phyloP scores from a whole-genome alignment of 345 rosid species.

The Ailanthus altissimus region DNA sequence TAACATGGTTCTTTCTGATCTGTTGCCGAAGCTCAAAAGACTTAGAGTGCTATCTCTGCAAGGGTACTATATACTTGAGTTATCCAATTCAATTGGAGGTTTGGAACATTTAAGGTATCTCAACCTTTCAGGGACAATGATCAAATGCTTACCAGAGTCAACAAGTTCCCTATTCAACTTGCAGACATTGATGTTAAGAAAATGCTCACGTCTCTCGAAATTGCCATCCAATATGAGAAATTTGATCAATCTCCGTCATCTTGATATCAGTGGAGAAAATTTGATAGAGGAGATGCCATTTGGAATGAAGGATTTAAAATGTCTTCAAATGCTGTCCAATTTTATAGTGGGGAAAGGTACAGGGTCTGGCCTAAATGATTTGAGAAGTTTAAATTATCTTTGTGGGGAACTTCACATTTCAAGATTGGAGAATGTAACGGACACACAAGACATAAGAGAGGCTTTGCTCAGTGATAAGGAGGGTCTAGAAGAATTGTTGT shows the following conservation, averaged over 20 bases:
- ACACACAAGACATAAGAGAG: background rate
- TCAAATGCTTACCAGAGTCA: conserved; percentile 8
- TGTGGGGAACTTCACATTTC: background rate
- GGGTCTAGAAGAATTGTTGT: background rate
- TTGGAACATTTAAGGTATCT: conserved; percentile 12
- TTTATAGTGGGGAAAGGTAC: conserved; percentile 1
- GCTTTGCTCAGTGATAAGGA: background rate
- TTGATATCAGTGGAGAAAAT: conserved; percentile 3
- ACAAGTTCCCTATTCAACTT: background rate
- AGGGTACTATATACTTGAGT: background rate
- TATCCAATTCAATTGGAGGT: conserved; percentile 1
- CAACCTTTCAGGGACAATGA: background rate
- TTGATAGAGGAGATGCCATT: background rate
- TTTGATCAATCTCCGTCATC: conserved; percentile 1
- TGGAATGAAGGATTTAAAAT: background rate
- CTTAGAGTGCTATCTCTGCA: background rate
- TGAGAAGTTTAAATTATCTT: background rate
- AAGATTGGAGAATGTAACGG: background rate
- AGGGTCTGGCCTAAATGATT: background rate
- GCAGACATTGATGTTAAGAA: background rate
- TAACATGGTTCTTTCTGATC: too few species aligned
- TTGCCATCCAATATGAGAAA: conserved; percentile 1
- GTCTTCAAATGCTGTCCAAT: background rate
- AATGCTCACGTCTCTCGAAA: background rate
- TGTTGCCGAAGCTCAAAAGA: background rate